phyloP scores from a whole-genome alignment of 2,329 filamentous ascomycete species.

The Arthrobotrys sinensis region DNA sequence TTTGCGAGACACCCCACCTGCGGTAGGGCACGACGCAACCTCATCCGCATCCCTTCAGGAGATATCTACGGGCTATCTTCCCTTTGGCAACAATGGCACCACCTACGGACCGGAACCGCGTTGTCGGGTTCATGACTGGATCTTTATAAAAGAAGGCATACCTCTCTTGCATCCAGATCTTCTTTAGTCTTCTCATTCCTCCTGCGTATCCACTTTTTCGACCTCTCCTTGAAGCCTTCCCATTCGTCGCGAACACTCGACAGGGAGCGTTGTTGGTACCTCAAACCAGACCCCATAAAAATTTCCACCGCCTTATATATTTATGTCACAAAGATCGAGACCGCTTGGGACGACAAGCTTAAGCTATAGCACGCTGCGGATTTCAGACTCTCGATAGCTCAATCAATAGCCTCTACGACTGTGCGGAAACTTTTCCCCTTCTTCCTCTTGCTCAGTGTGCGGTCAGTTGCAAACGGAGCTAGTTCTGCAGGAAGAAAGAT shows the following conservation, averaged over 20 bases:
- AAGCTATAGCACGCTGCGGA: constrained; percentile 46
- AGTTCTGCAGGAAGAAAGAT: constrained; percentile 55
- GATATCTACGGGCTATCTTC: constrained; percentile 60
- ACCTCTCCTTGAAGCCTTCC: constrained; percentile 32
- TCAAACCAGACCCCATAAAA: constrained; percentile 32
- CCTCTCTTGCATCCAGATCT: constrained; percentile 45
- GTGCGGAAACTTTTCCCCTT: constrained; percentile 48
- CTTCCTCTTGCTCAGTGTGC: constrained; percentile 44
- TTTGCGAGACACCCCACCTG: constrained; percentile 60
- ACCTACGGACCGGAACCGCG: constrained; percentile 61
- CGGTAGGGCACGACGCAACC: constrained; percentile 61
- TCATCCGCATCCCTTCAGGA: constrained; percentile 61
- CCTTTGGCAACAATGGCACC: constrained; percentile 61
- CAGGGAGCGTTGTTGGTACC: constrained; percentile 43
- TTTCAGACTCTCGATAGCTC: constrained; percentile 47
- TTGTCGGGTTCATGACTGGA: constrained; percentile 58
- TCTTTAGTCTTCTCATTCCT: constrained; percentile 41
- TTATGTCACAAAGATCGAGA: constrained; percentile 52
- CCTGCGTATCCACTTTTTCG: constrained; percentile 52
- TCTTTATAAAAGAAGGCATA: constrained; percentile 60
- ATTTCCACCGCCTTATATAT: constrained; percentile 27
- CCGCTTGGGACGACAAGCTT: constrained; percentile 54
- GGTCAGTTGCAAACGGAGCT: constrained; percentile 53
- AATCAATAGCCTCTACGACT: constrained; percentile 29
- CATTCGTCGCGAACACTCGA: constrained; percentile 38